These are phyloP conservation scores for Laburnicola sp. DNA, from an alignment of 2,329 filamentous ascomycete species.

Conservation along the genomic window DNA sequence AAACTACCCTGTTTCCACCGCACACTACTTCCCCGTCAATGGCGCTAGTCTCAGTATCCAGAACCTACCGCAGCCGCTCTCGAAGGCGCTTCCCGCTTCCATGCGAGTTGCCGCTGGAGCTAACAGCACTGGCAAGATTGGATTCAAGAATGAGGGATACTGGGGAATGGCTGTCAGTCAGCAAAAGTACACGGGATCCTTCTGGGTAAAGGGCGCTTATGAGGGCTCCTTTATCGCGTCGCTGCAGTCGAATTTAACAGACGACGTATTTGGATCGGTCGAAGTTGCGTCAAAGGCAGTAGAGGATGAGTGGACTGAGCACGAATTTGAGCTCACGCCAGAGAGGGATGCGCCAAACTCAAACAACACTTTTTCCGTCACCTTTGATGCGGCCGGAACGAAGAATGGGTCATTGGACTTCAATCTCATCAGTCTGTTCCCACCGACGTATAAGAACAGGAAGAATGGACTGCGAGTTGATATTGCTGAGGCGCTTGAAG, in stretches of 20 bases:
- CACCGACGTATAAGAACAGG: slow-evolving; percentile 57
- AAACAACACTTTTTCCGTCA: slow-evolving; percentile 58
- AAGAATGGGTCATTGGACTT: slow-evolving; percentile 45
- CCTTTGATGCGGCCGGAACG: slow-evolving; percentile 49
- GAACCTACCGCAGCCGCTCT: slow-evolving; percentile 47
- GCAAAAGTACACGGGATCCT: slow-evolving; percentile 56
- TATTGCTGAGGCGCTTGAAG: slow-evolving; percentile 52
- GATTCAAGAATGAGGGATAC: slow-evolving; percentile 55
- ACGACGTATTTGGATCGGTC: slow-evolving; percentile 47
- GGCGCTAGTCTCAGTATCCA: slow-evolving; percentile 44
- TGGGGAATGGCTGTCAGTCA: slow-evolving; percentile 56
- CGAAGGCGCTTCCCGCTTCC: slow-evolving; percentile 50
- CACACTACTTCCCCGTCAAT: slow-evolving; percentile 39
- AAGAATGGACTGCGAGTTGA: slow-evolving; percentile 57
- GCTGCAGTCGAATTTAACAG: slow-evolving; percentile 47
- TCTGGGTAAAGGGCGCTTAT: slow-evolving; percentile 50
- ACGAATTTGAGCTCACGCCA: slow-evolving; percentile 44
- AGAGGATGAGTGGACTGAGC: slow-evolving; percentile 46
- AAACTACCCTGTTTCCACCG: slow-evolving; percentile 28
- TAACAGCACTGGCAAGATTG: slow-evolving; percentile 45
- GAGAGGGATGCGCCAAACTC: slow-evolving; percentile 47
- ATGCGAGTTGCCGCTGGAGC: slow-evolving; percentile 47
- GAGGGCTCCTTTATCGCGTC: slow-evolving; percentile 44
- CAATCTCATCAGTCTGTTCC: slow-evolving; percentile 58
- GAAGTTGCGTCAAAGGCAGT: slow-evolving; percentile 35